Evolutionary conservation across 495 filamentous ascomycete genomes (phyloP), one percentile per base, ranked within the genome.

Genomic region (Aspergillus diversus): DNA sequence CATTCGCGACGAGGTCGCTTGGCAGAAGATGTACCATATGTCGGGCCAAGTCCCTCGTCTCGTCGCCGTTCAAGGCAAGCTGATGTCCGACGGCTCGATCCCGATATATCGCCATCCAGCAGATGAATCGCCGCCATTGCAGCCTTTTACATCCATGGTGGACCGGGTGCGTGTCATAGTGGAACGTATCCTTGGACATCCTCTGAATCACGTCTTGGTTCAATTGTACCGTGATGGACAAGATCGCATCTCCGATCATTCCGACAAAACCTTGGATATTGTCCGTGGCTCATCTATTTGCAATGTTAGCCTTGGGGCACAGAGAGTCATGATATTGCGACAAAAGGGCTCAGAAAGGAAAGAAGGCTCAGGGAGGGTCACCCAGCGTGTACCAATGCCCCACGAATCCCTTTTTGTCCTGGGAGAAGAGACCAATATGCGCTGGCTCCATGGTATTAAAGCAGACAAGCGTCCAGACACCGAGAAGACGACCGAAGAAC

Each of bases 211-310:
- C 69, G 92, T 90, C 9, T 81, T 99, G 13, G 94, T 98, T 37
- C 95, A 99, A 71, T 84, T 93, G 47, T 99, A 99, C 69, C 93
- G 95, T 9, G 82, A 85, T 66, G 93, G 96, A 17, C 83, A 88
- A n/a, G 95, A 99, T 73, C 90, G 91, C 66, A 99, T 99, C 63
- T 96, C 92, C 8, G 96, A 99, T 69, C 95, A 99, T 72, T 92
- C 90, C 33, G 95, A 99, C 69, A 99, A 99, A 77, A 97, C 94
- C 0, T 76, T 99, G 6, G 95, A 99, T 66, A 96, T 99, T 57
- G 88, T 85, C 37, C 87, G 83, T 47, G 88, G 84, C 12, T 93
- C 87, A 12, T 91, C 77, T 59, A 96, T 99, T 63, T 92, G 92
- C 57, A 98, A 98, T 70, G 87, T 97, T 51, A 96, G 92, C 61